A percentile compares a stretch with the other conserved stretches of the same genome.
These are phyloP conservation scores for Leccinum solheimii DNA, from an alignment of 1,284 basidiomycete genomes.

Conservation along the genomic window DNA sequence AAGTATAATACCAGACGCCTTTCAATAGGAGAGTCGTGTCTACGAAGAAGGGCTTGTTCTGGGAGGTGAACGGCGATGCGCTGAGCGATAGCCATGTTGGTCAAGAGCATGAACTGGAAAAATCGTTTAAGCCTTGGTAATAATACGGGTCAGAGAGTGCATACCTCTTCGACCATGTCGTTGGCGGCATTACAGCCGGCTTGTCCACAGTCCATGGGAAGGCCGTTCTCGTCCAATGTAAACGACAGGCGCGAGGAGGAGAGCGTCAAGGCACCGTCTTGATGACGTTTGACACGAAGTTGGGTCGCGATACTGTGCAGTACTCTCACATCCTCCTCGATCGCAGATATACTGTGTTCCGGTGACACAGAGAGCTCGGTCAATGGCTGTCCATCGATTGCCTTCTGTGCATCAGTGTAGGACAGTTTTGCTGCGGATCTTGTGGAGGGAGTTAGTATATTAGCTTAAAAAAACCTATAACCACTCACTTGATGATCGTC, in stretches of 20 bases:
- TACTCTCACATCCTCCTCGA: slow-evolving; percentile 77
- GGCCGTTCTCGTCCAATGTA: slow-evolving; percentile 78
- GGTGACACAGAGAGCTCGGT: slow-evolving; percentile 52
- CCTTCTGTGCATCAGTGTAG: slow-evolving; percentile 79
- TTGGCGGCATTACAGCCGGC: slow-evolving; percentile 74
- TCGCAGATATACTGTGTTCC: slow-evolving; percentile 58
- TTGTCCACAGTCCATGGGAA: slow-evolving; percentile 78
- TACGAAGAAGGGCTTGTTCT: slow-evolving; percentile 91
- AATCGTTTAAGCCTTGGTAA: slow-evolving; percentile 5
- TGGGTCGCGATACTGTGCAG: slow-evolving; percentile 74
- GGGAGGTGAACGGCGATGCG: slow-evolving; percentile 92
- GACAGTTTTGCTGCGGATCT: slow-evolving; percentile 87
- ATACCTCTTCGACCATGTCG: slow-evolving; percentile 85
- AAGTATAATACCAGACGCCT: slow-evolving; percentile 69
- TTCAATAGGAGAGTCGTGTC: slow-evolving; percentile 92
- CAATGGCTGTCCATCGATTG: slow-evolving; percentile 75
- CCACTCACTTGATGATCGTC: slow-evolving; percentile 81
- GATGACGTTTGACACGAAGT: slow-evolving; percentile 73
- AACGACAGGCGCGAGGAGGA: slow-evolving; percentile 78
- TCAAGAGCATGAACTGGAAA: slow-evolving; percentile 86
- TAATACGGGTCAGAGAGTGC: slow-evolving; percentile 1
- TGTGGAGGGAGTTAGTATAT: slow-evolving; percentile 12
- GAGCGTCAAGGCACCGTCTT: slow-evolving; percentile 79
- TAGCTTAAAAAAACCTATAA: background rate
- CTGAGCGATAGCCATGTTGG: slow-evolving; percentile 89